Evolutionary conservation across 2,329 filamentous ascomycete genomes (phyloP), one percentile per base, ranked within the genome.

Genomic region (Nemania sp.): DNA sequence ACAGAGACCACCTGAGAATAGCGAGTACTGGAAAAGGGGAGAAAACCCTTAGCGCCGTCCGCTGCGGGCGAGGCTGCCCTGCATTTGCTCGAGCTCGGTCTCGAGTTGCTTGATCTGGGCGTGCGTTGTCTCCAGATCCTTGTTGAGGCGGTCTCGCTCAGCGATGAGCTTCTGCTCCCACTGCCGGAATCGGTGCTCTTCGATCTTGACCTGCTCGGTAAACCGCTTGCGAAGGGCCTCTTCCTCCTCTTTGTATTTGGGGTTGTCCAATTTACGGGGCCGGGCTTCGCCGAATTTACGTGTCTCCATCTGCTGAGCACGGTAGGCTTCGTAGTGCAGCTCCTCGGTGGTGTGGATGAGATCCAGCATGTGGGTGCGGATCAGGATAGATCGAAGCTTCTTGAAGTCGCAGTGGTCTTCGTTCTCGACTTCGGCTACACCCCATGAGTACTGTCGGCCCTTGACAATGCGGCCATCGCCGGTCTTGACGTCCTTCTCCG

Each of bases 321-420:
- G 93, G 82, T 99, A 99, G 57, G 91, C 93, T 78, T 99, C 94
- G 80, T 99, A 99, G 83, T 99, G 94, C 68, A 91, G 87, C 82
- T 99, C 94, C 79, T 99, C 94, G 65, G 94, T 99, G 61, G 95
- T 99, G 82, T 99, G 94, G 73, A 99, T 99, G 62, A 99, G 89
- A 73, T 99, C 94, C 69, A 99, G 86, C 94, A 99, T 99, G 81
- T 99, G 94, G 45, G 93, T 97, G 75, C 94, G 91, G 80, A 99
- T 97, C 64, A 99, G 83, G 69, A 99, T 97, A 43, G 93, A 96
- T 68, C 94, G 92, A 61, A 99, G 89, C 83, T 99, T 99, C 89
- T 99, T 99, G 83, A 99, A 99, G 77, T 99, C 94, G 78, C 94
- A 99, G 83, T 99, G 94, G 73, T 99, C 94, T 79, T 99, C 94